Evolutionary conservation across 257 asterid species (phyloP).

Genomic region (Ilex aquifolium): DNA sequence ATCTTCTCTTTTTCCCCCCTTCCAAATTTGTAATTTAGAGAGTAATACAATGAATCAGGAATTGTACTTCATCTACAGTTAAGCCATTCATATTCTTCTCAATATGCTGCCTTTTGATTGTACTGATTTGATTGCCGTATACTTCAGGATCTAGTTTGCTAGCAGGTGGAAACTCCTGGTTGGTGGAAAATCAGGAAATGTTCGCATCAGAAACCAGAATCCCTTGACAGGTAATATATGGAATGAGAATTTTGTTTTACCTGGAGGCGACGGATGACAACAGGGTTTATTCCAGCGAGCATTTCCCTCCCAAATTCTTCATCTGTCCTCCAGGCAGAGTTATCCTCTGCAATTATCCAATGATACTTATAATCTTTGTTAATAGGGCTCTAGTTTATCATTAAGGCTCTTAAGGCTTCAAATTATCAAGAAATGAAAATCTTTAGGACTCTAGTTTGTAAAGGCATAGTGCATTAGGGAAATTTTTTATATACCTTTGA

Average conservation of each 20-base stretch:
- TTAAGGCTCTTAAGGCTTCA: too few relatives aligned
- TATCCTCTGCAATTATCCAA: constrained; percentile 46
- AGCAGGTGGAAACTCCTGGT: constrained; percentile 78
- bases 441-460: too few relatives aligned
- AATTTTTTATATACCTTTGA: constrained; percentile 40
- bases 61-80: constrained; percentile 50
- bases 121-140: constrained; percentile 67
- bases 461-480: too few relatives aligned
- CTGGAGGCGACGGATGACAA: constrained; percentile 53
- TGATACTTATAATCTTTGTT: not conserved
- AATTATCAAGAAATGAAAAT: too few relatives aligned
- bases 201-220: not conserved
- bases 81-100: constrained; percentile 64
- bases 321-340: constrained; percentile 92
- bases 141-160: constrained; percentile 50
- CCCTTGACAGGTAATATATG: not conserved
- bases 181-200: constrained; percentile 8
- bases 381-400: too few relatives aligned
- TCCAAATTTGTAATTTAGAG: too few relatives aligned
- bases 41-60: constrained; percentile 7
- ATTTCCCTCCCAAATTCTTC: constrained; percentile 90
- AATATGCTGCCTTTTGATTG: constrained; percentile 45
- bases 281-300: constrained; percentile 98
- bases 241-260: constrained; percentile 23
- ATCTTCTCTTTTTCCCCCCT: too few relatives aligned